A percentile compares a stretch with the other conserved stretches of the same genome.
Conservation (phyloP, 495 filamentous ascomycete species). For the Oidiodendron maius region DNA sequence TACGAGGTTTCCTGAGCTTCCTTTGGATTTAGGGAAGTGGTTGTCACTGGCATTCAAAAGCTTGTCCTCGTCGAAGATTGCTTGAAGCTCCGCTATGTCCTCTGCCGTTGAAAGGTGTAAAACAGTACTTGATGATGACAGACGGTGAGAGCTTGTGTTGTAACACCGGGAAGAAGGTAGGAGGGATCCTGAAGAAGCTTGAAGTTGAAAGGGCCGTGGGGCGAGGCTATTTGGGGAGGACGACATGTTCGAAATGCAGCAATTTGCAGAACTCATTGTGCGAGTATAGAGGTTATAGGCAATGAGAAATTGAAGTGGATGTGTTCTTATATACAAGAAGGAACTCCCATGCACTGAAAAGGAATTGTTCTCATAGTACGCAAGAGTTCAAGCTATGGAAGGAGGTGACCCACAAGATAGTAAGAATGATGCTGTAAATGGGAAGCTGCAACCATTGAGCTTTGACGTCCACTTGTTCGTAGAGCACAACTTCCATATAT, state of each 20-base stretch:
- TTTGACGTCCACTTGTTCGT: too few species aligned
- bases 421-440: too few species aligned
- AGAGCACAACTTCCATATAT: too few species aligned
- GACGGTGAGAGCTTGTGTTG: constrained; percentile 2
- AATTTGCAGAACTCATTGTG: constrained; percentile 8
- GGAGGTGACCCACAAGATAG: not conserved
- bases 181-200: not conserved
- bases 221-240: constrained; percentile 21
- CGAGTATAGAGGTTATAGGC: not conserved
- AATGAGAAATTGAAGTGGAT: not conserved
- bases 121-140: constrained; percentile 8
- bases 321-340: too few species aligned
- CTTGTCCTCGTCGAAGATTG: constrained; percentile 20
- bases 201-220: constrained; percentile 9
- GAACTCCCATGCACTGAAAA: not conserved
- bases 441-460: too few species aligned
- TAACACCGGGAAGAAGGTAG: not conserved
- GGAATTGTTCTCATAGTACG: not conserved
- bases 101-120: constrained; percentile 2
- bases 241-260: constrained; percentile 17
- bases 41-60: not conserved
- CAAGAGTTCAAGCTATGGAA: not conserved
- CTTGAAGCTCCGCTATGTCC: constrained; percentile 7
- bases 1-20: constrained; percentile 12
- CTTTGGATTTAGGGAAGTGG: not conserved